phyloP scores from a whole-genome alignment of 2,329 filamentous ascomycete genomes.

The Nemania bipapillata region DNA sequence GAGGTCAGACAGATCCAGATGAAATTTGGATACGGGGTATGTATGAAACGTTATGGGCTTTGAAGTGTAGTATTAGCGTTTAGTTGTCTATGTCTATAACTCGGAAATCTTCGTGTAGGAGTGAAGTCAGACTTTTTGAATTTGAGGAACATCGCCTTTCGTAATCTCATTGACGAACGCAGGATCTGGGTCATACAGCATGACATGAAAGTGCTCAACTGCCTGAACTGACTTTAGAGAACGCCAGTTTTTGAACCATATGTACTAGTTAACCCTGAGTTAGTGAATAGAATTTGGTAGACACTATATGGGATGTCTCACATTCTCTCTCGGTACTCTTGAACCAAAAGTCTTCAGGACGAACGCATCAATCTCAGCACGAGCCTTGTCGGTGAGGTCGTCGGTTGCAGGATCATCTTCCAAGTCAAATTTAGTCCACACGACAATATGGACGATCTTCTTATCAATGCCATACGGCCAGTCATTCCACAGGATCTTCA shows the following conservation, averaged over 20 bases:
- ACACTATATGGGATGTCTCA: conserved; percentile 53
- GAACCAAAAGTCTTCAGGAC: conserved; percentile 73
- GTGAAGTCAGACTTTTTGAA: conserved; percentile 54
- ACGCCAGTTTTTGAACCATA: conserved; percentile 92
- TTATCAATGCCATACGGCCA: conserved; percentile 90
- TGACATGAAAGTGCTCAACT: conserved; percentile 94
- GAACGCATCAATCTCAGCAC: conserved; percentile 74
- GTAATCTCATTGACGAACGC: conserved; percentile 77
- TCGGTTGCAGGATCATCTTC: conserved; percentile 73
- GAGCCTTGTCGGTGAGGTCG: conserved; percentile 72
- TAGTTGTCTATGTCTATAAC: conserved; percentile 19
- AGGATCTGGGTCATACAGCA: conserved; percentile 81
- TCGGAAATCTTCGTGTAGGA: background rate
- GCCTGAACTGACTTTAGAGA: conserved; percentile 84
- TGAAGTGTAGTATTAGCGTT: conserved; percentile 3
- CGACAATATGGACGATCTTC: conserved; percentile 82
- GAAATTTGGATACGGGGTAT: background rate
- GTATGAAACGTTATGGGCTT: background rate
- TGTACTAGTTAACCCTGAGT: conserved; percentile 49
- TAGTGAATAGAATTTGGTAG: conserved; percentile 4
- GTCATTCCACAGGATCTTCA: conserved; percentile 85
- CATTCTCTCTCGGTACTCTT: conserved; percentile 62
- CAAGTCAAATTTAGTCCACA: conserved; percentile 91
- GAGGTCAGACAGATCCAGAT: background rate
- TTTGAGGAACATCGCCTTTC: conserved; percentile 75